Evolutionary conservation across 2,329 filamentous ascomycete genomes (phyloP).

Genomic region (Pestalotiopsis sp.): DNA sequence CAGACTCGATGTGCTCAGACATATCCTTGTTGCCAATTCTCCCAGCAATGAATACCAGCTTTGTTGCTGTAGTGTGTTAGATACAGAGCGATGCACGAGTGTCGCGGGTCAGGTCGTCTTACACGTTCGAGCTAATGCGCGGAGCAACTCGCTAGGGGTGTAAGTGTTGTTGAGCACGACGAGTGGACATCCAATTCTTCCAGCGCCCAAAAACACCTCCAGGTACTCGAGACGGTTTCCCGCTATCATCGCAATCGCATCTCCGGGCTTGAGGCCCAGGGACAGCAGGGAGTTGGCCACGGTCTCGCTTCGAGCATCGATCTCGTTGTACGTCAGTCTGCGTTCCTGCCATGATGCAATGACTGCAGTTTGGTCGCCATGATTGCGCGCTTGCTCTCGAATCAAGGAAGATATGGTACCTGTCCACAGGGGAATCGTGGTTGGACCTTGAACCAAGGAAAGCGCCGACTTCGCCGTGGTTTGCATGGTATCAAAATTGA

Average conservation of each 20-base stretch:
- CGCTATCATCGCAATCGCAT: slow-evolving; percentile 26
- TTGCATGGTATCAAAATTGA: neutral
- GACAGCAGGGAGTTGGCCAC: slow-evolving; percentile 3
- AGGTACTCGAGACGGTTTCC: slow-evolving; percentile 32
- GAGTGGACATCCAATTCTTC: slow-evolving; percentile 33
- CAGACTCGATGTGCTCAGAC: neutral
- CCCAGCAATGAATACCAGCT: neutral
- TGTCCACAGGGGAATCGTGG: neutral
- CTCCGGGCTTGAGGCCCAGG: slow-evolving; percentile 1
- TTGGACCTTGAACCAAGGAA: neutral
- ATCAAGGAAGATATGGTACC: neutral
- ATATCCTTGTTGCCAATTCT: neutral
- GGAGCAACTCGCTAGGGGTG: slow-evolving; percentile 16
- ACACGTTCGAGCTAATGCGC: slow-evolving; percentile 1
- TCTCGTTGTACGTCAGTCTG: neutral
- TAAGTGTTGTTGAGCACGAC: slow-evolving; percentile 37
- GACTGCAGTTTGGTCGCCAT: neutral
- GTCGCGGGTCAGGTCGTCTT: neutral
- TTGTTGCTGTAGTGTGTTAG: neutral
- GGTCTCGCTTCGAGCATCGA: neutral
- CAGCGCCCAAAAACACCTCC: slow-evolving; percentile 35
- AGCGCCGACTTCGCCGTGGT: neutral
- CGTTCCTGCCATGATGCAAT: neutral
- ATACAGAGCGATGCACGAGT: neutral
- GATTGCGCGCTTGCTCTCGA: neutral